Evolutionary conservation across 106 monocot genomes (phyloP), one percentile per base, ranked within the genome.

Genomic region (Xerophyta viscosa): DNA sequence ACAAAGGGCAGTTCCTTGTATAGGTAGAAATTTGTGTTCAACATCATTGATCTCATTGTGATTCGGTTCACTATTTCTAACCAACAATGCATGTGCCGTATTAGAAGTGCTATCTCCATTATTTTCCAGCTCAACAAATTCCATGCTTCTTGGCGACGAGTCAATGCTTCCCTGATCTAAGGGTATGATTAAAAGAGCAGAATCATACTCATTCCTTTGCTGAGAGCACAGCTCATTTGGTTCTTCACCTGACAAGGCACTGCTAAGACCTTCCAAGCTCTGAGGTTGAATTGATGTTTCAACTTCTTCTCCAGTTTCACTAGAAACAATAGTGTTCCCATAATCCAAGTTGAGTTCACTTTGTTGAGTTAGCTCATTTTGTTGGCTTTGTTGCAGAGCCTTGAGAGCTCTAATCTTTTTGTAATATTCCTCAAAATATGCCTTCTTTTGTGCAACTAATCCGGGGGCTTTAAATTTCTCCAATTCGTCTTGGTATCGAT

Each of bases 371-470:
- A 71, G 68, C 44, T 82, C 61, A 33, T 5, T 72, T 65, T 77
- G 77, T 50, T 89, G 73, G 50, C 57, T 73, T 23, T 74, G 68
- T 49, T 82, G 65, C 47, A 59, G 54, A 42, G 60, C 63, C 60
- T 92, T 86, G 63, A 82, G 57, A 52, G 54, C 52, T 61, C 79
- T 68, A 13, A 86, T 63, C 52, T 58, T 86, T 54, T 70, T 79
- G 64, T 92, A 92, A 61, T 82, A 68, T 41, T 86, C 86, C 75
- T 92, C 91, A 71, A 92, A 92, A 56, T 70, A 92, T 27, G 91
- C 86, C 57, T 86, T 92, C 56, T 92, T 92, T 67, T 86, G 61
- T 15, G 86, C 86, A 67, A 92, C 86, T 44, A 82, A 74, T 57
- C 92, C 92, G 31, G 79, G 84, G 15, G 53, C 54, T 29, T 81